Evolutionary conservation across 2,329 filamentous ascomycete genomes (phyloP), one percentile per base, ranked within the genome.

Genomic region (Aspergillus awamori): DNA sequence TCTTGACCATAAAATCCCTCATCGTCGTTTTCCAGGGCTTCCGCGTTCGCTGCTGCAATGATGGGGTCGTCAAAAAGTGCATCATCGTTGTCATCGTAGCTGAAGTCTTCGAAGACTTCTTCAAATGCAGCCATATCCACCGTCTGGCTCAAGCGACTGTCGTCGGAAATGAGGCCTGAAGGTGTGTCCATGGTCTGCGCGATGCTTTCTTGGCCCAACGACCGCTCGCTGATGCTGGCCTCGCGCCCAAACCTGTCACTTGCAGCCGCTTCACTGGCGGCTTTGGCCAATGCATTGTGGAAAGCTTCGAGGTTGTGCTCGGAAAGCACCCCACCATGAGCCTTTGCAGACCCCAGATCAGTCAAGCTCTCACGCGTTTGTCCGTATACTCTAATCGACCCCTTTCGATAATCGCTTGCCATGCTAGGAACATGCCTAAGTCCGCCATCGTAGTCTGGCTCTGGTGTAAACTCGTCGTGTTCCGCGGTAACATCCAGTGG

Each of bases 1-100:
- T 99, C 95, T 67, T 93, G 89, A 0, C 95, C 95, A 72, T 99
- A 99, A 80, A 95, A 96, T 0, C 92, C 94, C 65, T 97, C 94
- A 6, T 89, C 89, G 71, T 99, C 95, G 67, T 92, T 93, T 49
- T 95, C 94, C 7, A 99, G 82, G 1, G 91, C 95, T 73, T 95
- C 93, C 0, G 94, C 93, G 69, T 99, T 99, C 5, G 95, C 95
- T 60, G 93, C 95, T 0, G 93, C 94, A 62, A 99, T 96, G 68
- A 98, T 95, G 33, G 88, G 87, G 69, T 97, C 93, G 66, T 98
- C 93, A 61, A 92, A 91, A 54, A 91, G 83, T 48, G 89, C 87
- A 61, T 87, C 86, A 64, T 89, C 86, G 62, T 88, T 86, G 66
- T 72, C 86, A 65, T 89, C 83, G 58, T 85, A 86, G 51, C 81